These are phyloP conservation scores for Fistulinella cinereoalba DNA, from an alignment of 1,284 basidiomycete species.

Conservation along the genomic window DNA sequence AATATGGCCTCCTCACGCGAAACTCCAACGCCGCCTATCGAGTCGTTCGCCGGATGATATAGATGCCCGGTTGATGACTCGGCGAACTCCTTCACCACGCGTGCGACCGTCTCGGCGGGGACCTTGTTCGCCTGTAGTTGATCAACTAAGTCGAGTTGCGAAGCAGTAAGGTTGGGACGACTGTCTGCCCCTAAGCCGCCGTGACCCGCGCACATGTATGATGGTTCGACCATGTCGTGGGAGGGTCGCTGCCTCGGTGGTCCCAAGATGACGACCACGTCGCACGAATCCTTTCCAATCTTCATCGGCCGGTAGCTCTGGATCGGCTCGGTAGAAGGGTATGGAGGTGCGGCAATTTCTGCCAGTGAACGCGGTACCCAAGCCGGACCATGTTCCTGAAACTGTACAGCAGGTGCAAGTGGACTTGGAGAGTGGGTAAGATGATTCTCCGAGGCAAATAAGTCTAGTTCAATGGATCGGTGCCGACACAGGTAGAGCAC, in stretches of 20 bases:
- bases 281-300: background rate
- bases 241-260: constrained; percentile 3
- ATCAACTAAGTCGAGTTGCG: constrained; percentile 13
- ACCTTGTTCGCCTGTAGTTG: constrained; percentile 11
- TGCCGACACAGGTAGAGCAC: too few species aligned
- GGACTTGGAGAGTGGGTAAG: too few species aligned
- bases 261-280: background rate
- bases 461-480: too few species aligned
- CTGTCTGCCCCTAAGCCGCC: background rate
- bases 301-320: constrained; percentile 1
- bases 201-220: background rate
- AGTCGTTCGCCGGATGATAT: background rate
- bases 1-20: too few species aligned
- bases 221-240: background rate
- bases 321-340: background rate
- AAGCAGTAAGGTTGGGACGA: constrained; percentile 6
- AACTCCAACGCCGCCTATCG: too few species aligned
- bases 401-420: too few species aligned
- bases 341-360: background rate
- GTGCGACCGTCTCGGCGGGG: constrained; percentile 15
- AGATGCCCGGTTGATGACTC: background rate
- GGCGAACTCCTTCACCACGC: constrained; percentile 13
- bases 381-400: too few species aligned
- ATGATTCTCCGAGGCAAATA: too few species aligned
- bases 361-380: too few species aligned